Base-by-base conservation (phyloP, 2,329 filamentous ascomycete species). In the Beauveria asiatica region DNA sequence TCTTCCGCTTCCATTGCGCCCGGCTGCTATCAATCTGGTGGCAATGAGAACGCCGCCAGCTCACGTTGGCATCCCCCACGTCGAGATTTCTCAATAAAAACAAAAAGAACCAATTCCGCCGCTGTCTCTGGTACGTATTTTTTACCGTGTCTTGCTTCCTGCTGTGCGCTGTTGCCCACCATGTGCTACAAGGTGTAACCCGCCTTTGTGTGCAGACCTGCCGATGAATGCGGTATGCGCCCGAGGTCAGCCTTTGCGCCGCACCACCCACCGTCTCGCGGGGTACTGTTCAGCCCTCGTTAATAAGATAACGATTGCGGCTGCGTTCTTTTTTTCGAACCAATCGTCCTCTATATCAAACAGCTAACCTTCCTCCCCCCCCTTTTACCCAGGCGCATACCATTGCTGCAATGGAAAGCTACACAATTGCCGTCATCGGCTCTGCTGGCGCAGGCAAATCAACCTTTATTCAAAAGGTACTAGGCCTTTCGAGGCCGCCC, bases 401-500 rank as follows among this genome's bases (percentile, higher is more conserved):
- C 58, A 64, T 68, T 61, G 64, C 68, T 68, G 69, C 66, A 62
- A 85, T 85, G 83, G 82, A 84, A 64, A 76, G 78, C 65, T 80
- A 85, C 68, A 86, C 84, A 68, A 84, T 89, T 65, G 84, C 83
- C 67, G 78, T 88, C 62, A 84, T 89, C 70, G 86, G 86, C 67
- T 80, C 83, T 70, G 77, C 80, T 66, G 84, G 84, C 62, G 85
- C 86, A 52, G 86, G 86, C 65, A 89, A 89, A 72, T 87, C 84
- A 55, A 80, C 84, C 51, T 86, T 88, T 67, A 83, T 88, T 67
- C 84, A 87, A 71, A 80, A 79, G 50, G 82, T 84, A 59, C 75
- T 86, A 63, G 80, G 83, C 59, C 72, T 86, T 23, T 71, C 79
- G 44, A 74, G 79, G 21, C 76, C 79, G 10, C 81, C 84, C 37